These are phyloP conservation scores for Piromyces sp. DNA, from an alignment of 192 early-diverging fungal genomes.

Conservation along the genomic window DNA sequence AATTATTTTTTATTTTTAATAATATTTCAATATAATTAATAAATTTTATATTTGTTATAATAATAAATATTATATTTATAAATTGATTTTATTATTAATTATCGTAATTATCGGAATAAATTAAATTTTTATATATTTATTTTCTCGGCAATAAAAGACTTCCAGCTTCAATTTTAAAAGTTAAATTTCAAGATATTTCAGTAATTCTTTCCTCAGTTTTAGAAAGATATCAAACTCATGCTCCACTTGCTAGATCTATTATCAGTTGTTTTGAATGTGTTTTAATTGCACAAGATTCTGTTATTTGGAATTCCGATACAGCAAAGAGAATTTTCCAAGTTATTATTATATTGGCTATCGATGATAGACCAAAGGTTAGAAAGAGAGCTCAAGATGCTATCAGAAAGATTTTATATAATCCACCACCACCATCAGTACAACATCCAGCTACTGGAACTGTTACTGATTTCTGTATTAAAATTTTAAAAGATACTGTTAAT, in stretches of 20 bases:
- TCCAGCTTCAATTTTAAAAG: slow-evolving; percentile 9
- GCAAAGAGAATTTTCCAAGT: slow-evolving; percentile 51
- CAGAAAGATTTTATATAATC: slow-evolving; percentile 40
- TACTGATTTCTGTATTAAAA: slow-evolving; percentile 39
- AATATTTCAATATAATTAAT: no score
- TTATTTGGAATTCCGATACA: slow-evolving; percentile 43
- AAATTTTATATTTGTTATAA: no score
- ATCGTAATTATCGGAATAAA: no score
- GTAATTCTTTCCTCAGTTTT: slow-evolving; percentile 43
- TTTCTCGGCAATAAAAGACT: slow-evolving; percentile 2
- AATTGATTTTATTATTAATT: no score
- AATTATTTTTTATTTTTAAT: no score
- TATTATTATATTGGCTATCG: slow-evolving; percentile 58
- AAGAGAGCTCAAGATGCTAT: slow-evolving; percentile 76
- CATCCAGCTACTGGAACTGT: slow-evolving; percentile 54
- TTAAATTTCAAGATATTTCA: slow-evolving; percentile 27
- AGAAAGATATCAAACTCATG: slow-evolving; percentile 42
- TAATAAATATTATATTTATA: no score
- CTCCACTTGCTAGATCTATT: slow-evolving; percentile 54
- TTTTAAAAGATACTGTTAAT: slow-evolving; percentile 19
- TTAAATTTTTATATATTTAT: no score
- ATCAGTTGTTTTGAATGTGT: slow-evolving; percentile 60
- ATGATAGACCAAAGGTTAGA: slow-evolving; percentile 74
- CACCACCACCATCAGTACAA: slow-evolving; percentile 47
- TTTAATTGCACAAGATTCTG: slow-evolving; percentile 58